Evolutionary conservation across 2,329 filamentous ascomycete genomes (phyloP).

Genomic region (Plectosphaerella sp.): DNA sequence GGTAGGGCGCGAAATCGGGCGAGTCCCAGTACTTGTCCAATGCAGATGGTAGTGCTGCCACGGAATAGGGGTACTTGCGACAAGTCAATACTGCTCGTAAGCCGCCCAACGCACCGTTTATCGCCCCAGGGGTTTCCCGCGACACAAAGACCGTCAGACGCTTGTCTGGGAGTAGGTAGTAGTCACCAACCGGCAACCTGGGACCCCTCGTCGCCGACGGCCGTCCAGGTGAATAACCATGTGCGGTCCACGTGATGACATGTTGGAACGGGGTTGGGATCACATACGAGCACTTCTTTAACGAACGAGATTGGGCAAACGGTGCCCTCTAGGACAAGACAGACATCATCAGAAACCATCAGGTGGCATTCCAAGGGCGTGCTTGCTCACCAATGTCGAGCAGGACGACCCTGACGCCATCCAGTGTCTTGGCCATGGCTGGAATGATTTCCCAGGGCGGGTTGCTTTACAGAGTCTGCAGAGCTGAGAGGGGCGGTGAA

Average conservation of each 20-base stretch:
- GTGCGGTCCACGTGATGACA: too few relatives aligned
- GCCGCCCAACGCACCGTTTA: too few relatives aligned
- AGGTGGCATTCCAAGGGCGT: neutral
- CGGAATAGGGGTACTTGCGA: conserved; percentile 70
- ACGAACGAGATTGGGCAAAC: conserved; percentile 82
- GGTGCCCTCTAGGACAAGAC: conserved; percentile 62
- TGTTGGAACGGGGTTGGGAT: neutral
- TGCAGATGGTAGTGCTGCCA: conserved; percentile 59
- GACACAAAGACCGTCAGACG: too few relatives aligned
- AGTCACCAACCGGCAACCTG: too few relatives aligned
- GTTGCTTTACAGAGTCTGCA: neutral
- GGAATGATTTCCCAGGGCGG: neutral
- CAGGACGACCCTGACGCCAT: conserved; percentile 41
- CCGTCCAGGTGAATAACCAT: conserved; percentile 2
- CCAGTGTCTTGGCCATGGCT: conserved; percentile 26
- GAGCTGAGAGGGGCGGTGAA: neutral
- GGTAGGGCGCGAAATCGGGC: conserved; percentile 61
- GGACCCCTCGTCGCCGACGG: too few relatives aligned
- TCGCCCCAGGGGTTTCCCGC: too few relatives aligned
- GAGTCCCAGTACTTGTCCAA: conserved; percentile 64
- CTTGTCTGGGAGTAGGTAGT: too few relatives aligned
- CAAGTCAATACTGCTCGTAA: too few relatives aligned
- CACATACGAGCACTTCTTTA: conserved; percentile 74
- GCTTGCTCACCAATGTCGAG: conserved; percentile 53
- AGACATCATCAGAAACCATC: neutral